Evolutionary conservation across 306 rosid species (phyloP).

Genomic region (Mimosa bimucronata): DNA sequence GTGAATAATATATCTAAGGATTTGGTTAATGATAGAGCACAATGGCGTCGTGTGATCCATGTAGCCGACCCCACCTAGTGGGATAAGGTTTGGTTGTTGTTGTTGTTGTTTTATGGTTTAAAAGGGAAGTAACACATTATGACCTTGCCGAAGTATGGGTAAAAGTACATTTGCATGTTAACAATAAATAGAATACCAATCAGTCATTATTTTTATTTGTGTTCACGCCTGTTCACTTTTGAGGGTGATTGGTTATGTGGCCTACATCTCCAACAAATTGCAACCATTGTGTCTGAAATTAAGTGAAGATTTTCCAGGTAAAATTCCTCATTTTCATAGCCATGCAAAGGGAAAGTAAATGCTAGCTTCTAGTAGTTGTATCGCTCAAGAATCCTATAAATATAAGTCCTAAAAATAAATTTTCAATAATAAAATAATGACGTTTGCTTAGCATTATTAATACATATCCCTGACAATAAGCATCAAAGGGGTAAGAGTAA

Average conservation of each 20-base stretch:
- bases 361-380: not conserved
- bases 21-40: too few species aligned
- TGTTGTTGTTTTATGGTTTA: too few species aligned
- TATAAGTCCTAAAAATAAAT: constrained; percentile 5
- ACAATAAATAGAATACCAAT: constrained; percentile 2
- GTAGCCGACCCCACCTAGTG: too few species aligned
- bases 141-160: not conserved
- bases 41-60: too few species aligned
- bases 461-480: not conserved
- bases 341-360: not conserved
- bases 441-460: not conserved
- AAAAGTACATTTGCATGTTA: not conserved
- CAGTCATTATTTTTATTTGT: not conserved
- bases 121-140: not conserved
- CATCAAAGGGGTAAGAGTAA: not conserved
- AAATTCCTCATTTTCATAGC: constrained; percentile 17
- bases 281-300: not conserved
- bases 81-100: too few species aligned
- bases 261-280: not conserved
- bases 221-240: not conserved
- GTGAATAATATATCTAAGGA: too few species aligned
- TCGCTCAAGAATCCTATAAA: constrained; percentile 4
- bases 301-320: not conserved
- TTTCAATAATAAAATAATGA: not conserved
- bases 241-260: not conserved